Evolutionary conservation across 192 early-diverging fungal species (phyloP), one percentile per base, ranked within the genome.

Genomic region (Pilobolus umbonatus): DNA sequence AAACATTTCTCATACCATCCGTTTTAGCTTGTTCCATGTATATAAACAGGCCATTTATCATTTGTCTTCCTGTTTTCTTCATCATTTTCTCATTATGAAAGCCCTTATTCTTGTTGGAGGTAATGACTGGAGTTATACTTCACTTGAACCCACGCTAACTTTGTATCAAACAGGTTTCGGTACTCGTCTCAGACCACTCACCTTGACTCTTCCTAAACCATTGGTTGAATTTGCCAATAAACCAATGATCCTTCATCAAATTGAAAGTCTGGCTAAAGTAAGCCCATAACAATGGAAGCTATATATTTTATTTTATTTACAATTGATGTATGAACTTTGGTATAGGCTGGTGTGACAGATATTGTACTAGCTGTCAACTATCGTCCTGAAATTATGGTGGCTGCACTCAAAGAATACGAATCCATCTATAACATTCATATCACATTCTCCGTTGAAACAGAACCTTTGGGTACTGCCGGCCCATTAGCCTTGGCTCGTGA

Each of bases 161-260:
- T 14, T 30, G 12, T 10, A 47, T 8, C 22, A 5, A 28, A n/a
- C 17, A 92, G 92, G 97, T 56, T 99, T 95, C 71, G 97, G 97
- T 62, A 99, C 97, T 40, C 90, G 97, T 70, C 87, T 99, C 67
- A 86, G 97, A 32, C 97, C 97, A 31, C 83, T 99, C 49, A 99
- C 97, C 8, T 80, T 99, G 57, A 88, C 95, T 36, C 80, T 94
- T 48, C 97, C 97, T 60, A 99, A 99, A 79, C 97, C 97, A 44
- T 81, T 99, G 46, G 95, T 99, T 17, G 95, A 99, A 77, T 99
- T 99, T 78, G 92, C 91, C 40, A 99, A 99, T 82, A 89, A 84
- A 75, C 95, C 92, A 52, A 98, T 99, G 90, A 96, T 99, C 75
- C 81, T 95, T 56, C 97, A 99, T 77, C 97, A 99, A 78, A 98